Conservation (phyloP, 2,329 filamentous ascomycete genomes). For the Alternaria brassicae region DNA sequence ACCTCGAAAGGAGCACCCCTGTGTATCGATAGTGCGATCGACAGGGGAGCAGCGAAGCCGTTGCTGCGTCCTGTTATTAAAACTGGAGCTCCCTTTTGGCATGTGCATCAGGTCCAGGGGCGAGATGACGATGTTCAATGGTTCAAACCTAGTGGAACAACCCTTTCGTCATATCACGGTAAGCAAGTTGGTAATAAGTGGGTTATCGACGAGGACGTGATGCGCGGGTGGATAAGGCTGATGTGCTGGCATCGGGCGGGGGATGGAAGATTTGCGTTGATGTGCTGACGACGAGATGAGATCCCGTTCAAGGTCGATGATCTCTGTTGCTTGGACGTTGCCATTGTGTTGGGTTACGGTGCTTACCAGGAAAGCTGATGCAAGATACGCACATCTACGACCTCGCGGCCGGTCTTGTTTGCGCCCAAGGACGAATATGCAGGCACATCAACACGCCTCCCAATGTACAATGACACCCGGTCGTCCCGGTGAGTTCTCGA, state of each 20-base stretch:
- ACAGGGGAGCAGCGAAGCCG: slow-evolving; percentile 24
- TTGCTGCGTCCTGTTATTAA: background rate
- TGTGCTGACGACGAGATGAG: background rate
- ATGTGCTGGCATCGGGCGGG: background rate
- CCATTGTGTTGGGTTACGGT: background rate
- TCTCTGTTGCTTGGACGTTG: background rate
- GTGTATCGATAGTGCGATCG: slow-evolving; percentile 29
- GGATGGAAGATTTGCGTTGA: background rate
- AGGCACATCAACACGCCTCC: background rate
- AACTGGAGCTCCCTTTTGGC: slow-evolving; percentile 6
- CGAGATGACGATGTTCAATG: slow-evolving; percentile 20
- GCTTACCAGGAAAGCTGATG: background rate
- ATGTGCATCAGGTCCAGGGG: background rate
- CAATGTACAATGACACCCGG: background rate
- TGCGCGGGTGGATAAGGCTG: background rate
- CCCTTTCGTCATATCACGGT: background rate
- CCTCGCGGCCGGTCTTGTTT: background rate
- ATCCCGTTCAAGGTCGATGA: slow-evolving; percentile 2
- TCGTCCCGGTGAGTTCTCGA: background rate
- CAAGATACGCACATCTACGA: background rate
- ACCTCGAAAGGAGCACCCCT: background rate
- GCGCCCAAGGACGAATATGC: background rate
- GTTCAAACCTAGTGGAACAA: background rate
- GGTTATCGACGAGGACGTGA: background rate
- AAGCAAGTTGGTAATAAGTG: background rate